Evolutionary conservation across 352 stramenopile species (phyloP), one percentile per base, ranked within the genome.

Genomic region (Phytophthora tubulina): DNA sequence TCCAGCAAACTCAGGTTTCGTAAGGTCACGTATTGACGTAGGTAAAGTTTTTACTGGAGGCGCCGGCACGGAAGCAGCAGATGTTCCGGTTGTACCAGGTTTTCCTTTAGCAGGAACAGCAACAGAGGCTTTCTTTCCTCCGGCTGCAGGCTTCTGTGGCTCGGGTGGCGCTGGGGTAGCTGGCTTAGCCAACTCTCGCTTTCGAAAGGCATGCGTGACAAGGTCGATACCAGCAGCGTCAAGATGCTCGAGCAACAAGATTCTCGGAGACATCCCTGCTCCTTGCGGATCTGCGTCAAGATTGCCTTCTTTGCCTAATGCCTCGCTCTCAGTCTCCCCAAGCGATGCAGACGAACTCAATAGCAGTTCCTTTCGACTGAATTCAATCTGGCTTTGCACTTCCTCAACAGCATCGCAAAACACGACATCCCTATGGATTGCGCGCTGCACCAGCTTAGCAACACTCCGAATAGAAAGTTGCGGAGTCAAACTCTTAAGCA

Each of bases 181-280:
- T 30, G 67, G 58, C n/a, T 76, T 76, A 2, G 46, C 33, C 53
- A 52, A 27, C 33, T 67, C 45, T 35, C 59, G 49, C 52, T 60
- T 35, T 36, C 67, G 63, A 48, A 48, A 17, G 7, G 45, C 50
- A 17, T 59, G 32, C 8, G 14, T 73, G 54, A 63, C 59, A 53
- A 75, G 46, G 27, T 71, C 15, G 21, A 52, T 44, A 6, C 71
- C 65, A 38, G 66, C 58, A 1, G 49, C 51, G 5, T 63, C 63
- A 59, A 85, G 49, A 41, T 85, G 82, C 11, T 90, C 80, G 2
- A 90, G 55, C 7, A 90, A 39, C 17, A 90, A 46, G 2, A 89
- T 71, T 9, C 69, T 72, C 14, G 75, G 78, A 15, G 60, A 33
- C 14, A 46, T 17, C 3, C 6, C 41, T 45, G 36, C 3, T 31